Evolutionary conservation across 768 basidiomycete genomes (phyloP), one percentile per base, ranked within the genome.

Genomic region (Tubosaeta sp.): DNA sequence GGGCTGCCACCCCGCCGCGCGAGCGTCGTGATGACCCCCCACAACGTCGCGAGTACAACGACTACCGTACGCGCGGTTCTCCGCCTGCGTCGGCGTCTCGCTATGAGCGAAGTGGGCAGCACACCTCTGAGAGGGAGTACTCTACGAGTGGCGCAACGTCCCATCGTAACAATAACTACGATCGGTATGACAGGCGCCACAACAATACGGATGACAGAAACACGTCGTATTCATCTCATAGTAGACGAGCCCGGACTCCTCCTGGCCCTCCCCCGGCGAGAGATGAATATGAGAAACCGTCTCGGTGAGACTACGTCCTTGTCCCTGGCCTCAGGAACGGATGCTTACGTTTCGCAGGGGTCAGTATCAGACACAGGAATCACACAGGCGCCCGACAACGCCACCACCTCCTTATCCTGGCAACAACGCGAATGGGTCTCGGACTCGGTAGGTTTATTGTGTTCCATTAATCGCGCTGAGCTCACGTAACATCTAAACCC

Each of bases 21-120:
- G 88, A 87, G 11, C 82, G 80, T 61, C 75, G 85, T 35, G 88
- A 88, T 52, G 39, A 51, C n/a, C 83, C 85, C 67, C 70, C 77
- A 57, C 60, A 74, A 54, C 71, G 73, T 58, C 80, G 84, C 52
- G 86, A 91, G 44, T 77, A 81, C 59, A 86, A 91, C 58, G 89
- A 91, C 45, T 84, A 82, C 58, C 77, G 84, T 61, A 60, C 67
- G 60, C 77, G 85, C 43, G 85, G 79, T 51, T 67, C 75, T 50
- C 70, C 73, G n/a, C 67, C 68, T 25, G 63, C 64, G 6, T 76
- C 80, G 27, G 74, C 73, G n/a, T 70, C 79, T 49, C 78, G 83
- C 58, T 76, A 79, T 53, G 78, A 81, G 41, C 81, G 87, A 43
- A 77, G 68, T 34, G 55, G 45, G 27, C 37, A 55, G 9, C 52